Base-by-base conservation (phyloP, 2,329 filamentous ascomycete genomes). In the Eutypa lata region DNA sequence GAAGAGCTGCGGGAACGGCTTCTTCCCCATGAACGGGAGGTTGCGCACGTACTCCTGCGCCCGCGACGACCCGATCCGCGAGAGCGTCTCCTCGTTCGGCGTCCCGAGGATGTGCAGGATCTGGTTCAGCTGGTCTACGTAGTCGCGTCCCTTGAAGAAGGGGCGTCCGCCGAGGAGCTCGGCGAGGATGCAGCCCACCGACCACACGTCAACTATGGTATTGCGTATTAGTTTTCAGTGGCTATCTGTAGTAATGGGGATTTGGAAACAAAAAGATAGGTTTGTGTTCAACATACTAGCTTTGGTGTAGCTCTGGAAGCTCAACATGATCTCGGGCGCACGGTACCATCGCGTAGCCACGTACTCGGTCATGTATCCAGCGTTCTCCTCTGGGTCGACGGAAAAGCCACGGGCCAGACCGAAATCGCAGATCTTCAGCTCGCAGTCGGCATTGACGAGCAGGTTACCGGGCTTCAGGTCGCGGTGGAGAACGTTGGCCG, bases 291-390 rank as follows among this genome's bases (percentile, higher is more conserved):
- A 93, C 92, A 53, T 85, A 97, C 94, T 99, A 63, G 94, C 94
- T 91, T 99, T 99, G 66, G 94, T 99, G 75, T 99, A 99, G 78
- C 91, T 97, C 75, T 97, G 93, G 84, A 99, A 99, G 78, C 91
- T 97, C 73, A 99, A 78, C 94, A 99, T 99, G 65, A 99, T 99
- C 74, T 99, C 94, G 5, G 94, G 94, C 3, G 94, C 94, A 75
- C 82, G 80, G 67, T 85, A 99, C 94, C 94, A 99, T 77, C 94
- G 84, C 49, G 94, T 99, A 48, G 94, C 94, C 52, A 99, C 94
- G 68, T 99, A 99, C 75, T 99, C 94, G 11, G 94, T 99, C 94
- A 99, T 97, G 75, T 97, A 99, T 21, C 94, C 94, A 18, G 94
- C 94, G 70, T 97, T 97, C 76, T 99, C 93, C 72, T 99, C 91